phyloP scores from a whole-genome alignment of 331 rosid genomes.

The Prunus yedoensis region DNA sequence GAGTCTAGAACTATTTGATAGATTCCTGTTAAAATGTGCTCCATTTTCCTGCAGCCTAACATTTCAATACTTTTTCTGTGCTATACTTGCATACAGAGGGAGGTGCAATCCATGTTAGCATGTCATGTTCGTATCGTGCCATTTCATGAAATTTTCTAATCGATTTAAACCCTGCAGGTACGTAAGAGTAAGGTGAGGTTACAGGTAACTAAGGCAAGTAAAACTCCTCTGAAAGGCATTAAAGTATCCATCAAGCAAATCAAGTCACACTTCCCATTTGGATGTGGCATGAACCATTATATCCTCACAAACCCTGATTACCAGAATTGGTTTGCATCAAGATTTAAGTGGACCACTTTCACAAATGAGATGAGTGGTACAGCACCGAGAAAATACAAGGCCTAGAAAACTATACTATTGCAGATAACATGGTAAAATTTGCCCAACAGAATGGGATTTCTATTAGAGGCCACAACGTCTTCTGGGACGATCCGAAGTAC shows the following conservation, averaged over 20 bases:
- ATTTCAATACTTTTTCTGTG: not conserved
- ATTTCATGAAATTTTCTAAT: not conserved
- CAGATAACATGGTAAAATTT: slow-evolving; percentile 67
- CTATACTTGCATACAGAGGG: not conserved
- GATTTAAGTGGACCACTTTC: slow-evolving; percentile 65
- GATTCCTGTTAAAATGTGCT: no score
- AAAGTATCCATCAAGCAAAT: slow-evolving; percentile 31
- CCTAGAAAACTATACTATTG: slow-evolving; percentile 55
- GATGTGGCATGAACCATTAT: slow-evolving; percentile 54
- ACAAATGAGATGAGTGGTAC: slow-evolving; percentile 84
- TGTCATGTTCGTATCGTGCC: not conserved
- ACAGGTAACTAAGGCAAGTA: slow-evolving; percentile 34
- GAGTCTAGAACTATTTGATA: no score
- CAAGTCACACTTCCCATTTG: slow-evolving; percentile 54
- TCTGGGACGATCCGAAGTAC: slow-evolving; percentile 51
- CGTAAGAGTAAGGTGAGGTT: slow-evolving; percentile 55
- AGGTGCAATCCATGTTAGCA: not conserved
- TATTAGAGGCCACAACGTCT: slow-evolving; percentile 68
- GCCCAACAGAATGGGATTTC: slow-evolving; percentile 43
- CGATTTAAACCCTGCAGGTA: slow-evolving; percentile 37
- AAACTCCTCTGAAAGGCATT: slow-evolving; percentile 46
- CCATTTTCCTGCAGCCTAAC: no score
- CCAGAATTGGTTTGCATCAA: slow-evolving; percentile 58
- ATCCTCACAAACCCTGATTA: slow-evolving; percentile 55
- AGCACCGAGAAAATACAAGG: slow-evolving; percentile 55